These are phyloP conservation scores for Aspergillus ochraceus DNA, from an alignment of 2,329 filamentous ascomycete genomes.

Conservation along the genomic window DNA sequence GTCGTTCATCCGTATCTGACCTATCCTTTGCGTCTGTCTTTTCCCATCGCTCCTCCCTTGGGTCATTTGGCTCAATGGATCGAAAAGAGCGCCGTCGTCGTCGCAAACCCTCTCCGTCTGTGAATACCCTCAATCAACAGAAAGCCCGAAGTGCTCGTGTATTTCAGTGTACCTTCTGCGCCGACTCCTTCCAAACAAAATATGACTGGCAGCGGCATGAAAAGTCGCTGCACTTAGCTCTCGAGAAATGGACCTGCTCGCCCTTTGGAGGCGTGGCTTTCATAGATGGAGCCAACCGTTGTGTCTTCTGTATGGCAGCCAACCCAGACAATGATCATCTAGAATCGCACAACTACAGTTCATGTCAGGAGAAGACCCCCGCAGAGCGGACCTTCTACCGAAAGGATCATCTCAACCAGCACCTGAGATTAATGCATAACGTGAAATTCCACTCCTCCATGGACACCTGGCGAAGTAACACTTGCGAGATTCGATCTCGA, in stretches of 20 bases:
- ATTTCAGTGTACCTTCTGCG: conserved; percentile 61
- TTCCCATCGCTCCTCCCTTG: conserved; percentile 56
- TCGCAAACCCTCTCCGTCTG: conserved; percentile 48
- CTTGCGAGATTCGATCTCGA: conserved; percentile 53
- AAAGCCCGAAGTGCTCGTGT: conserved; percentile 47
- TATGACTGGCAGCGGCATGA: conserved; percentile 62
- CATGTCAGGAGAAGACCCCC: conserved; percentile 60
- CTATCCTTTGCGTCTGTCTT: conserved; percentile 58
- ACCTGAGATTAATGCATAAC: conserved; percentile 60
- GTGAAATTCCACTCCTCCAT: conserved; percentile 56
- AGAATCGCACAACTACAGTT: conserved; percentile 59
- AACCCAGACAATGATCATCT: conserved; percentile 58
- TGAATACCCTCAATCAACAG: conserved; percentile 39
- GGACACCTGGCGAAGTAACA: conserved; percentile 60
- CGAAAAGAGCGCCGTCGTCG: conserved; percentile 60
- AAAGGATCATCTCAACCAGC: conserved; percentile 63
- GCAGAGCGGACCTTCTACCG: conserved; percentile 63
- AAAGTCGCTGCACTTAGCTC: conserved; percentile 57
- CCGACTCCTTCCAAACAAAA: conserved; percentile 57
- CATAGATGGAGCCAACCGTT: conserved; percentile 52
- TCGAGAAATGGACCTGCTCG: conserved; percentile 62
- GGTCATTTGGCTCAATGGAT: conserved; percentile 58
- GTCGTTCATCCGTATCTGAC: conserved; percentile 54
- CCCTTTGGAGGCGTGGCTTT: conserved; percentile 56
- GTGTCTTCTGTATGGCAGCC: conserved; percentile 58